Percentiles rank a stretch among this genome's conserved stretches.
These are phyloP conservation scores for Trichocladium antarcticum DNA, from an alignment of 495 filamentous ascomycete genomes.

Conservation along the genomic window DNA sequence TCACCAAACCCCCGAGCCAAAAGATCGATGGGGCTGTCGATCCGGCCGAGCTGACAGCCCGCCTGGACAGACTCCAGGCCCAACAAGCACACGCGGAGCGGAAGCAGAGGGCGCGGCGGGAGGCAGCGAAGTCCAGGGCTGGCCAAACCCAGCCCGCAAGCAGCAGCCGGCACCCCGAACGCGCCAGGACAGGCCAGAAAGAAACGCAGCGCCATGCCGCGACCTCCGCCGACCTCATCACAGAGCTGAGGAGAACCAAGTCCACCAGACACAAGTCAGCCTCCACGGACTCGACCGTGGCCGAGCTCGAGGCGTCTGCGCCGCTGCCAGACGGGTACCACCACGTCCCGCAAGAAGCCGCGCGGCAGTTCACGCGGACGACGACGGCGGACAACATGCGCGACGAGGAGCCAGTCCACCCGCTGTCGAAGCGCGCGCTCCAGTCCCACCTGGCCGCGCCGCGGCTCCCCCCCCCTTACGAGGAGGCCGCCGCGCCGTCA, in stretches of 20 bases:
- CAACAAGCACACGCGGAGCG: slow-evolving; percentile 26
- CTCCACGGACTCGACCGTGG: neutral
- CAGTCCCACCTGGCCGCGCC: slow-evolving; percentile 24
- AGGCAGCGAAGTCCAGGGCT: neutral
- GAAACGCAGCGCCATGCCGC: slow-evolving; percentile 5
- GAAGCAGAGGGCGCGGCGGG: slow-evolving; percentile 5
- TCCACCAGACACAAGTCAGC: slow-evolving; percentile 13
- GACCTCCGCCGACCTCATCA: slow-evolving; percentile 7
- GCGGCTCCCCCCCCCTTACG: neutral
- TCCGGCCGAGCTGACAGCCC: slow-evolving; percentile 38
- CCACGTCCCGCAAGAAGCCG: slow-evolving; percentile 38
- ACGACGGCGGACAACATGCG: slow-evolving; percentile 33
- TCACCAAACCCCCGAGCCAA: neutral
- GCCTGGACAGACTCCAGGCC: slow-evolving; percentile 35
- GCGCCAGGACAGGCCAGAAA: slow-evolving; percentile 3
- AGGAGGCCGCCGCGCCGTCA: slow-evolving; percentile 1
- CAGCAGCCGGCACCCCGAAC: neutral
- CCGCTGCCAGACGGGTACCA: slow-evolving; percentile 17
- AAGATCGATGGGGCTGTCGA: slow-evolving; percentile 36
- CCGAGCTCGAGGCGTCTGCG: neutral
- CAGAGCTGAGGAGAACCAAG: slow-evolving; percentile 12
- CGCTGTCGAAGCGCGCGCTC: slow-evolving; percentile 26
- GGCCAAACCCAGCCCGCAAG: too few relatives aligned
- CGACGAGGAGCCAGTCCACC: slow-evolving; percentile 20
- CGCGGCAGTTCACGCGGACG: slow-evolving; percentile 39